phyloP scores from a whole-genome alignment of 1,284 basidiomycete species.

The Ustilago nuda region DNA sequence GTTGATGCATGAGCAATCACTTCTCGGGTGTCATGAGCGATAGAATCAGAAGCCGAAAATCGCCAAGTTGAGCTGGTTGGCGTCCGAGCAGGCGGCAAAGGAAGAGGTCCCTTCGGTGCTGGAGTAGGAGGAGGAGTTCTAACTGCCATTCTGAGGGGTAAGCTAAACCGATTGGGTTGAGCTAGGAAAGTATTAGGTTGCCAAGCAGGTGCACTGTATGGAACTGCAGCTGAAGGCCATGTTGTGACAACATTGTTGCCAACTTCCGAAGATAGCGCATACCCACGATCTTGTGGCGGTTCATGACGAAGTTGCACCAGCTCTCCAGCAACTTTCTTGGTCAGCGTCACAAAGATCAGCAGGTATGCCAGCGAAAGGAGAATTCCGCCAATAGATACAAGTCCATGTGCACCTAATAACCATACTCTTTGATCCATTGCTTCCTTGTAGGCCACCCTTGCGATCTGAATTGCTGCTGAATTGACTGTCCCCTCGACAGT shows the following conservation, averaged over 20 bases:
- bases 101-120: conserved; percentile 22
- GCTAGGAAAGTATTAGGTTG: not conserved
- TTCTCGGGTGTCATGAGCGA: not conserved
- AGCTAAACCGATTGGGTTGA: not conserved
- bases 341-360: conserved; percentile 11
- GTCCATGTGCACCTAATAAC: conserved; percentile 4
- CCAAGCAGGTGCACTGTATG: not conserved
- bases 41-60: not conserved
- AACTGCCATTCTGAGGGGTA: not conserved
- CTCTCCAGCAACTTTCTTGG: conserved; percentile 20
- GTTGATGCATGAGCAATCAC: not conserved
- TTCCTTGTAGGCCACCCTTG: conserved; percentile 5
- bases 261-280: not conserved
- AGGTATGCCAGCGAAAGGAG: conserved; percentile 7
- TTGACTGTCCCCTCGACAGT: not conserved
- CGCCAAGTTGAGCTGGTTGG: not conserved
- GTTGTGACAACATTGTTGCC: not conserved
- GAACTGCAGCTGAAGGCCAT: conserved; percentile 9
- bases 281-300: not conserved
- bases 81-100: conserved; percentile 8
- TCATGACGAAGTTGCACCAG: conserved; percentile 17
- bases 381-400: conserved; percentile 17
- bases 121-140: conserved; percentile 19
- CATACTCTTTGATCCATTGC: conserved; percentile 8
- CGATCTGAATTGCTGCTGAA: conserved; percentile 1